Evolutionary conservation across 768 basidiomycete species (phyloP), one percentile per base, ranked within the genome.

Genomic region (Pholiota microspora): DNA sequence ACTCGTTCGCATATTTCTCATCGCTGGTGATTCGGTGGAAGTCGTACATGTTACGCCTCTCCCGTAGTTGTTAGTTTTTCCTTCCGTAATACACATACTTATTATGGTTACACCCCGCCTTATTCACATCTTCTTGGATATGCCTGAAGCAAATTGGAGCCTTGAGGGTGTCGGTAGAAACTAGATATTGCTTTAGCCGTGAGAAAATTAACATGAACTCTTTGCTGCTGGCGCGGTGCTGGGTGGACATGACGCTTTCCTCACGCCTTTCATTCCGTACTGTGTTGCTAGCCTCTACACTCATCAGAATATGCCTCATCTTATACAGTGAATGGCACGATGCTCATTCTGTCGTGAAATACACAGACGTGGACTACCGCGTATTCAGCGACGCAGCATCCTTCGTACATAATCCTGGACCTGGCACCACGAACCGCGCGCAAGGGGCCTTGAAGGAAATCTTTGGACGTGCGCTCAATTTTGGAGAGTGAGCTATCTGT

Each of bases 331-430:
- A 91, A 72, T 93, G 90, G 84, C 93, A 94, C 55, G 94, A 97
- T 62, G 81, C 82, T 13, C 84, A 74, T 61, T 91, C 89, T 1
- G 69, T 83, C 27, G 85, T 98, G 21, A 95, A 95, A 70, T 99
- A 98, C 67, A 98, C 97, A n/a, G 97, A 99, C 70, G 79, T 98
- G 60, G 97, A 99, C 71, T 98, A 98, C 70, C 81, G 85, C 32
- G 96, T 99, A 62, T 97, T 98, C 75, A 89, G 83, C 44, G 96
- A 98, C 68, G 97, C 97, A 3, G 86, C 94, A 1, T 74, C 72
- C 36, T 92, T 91, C 65, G 64, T 92, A 28, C 67, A 83, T 24
- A 64, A 76, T 44, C 80, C 85, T 32, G 62, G 71, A n/a, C 66
- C 75, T 35, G 67, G 57, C 8, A 57, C 66, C 27, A 69, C 59